These are phyloP conservation scores for Aristolochia contorta DNA, from an alignment of 164 flowering plant species.

Conservation along the genomic window DNA sequence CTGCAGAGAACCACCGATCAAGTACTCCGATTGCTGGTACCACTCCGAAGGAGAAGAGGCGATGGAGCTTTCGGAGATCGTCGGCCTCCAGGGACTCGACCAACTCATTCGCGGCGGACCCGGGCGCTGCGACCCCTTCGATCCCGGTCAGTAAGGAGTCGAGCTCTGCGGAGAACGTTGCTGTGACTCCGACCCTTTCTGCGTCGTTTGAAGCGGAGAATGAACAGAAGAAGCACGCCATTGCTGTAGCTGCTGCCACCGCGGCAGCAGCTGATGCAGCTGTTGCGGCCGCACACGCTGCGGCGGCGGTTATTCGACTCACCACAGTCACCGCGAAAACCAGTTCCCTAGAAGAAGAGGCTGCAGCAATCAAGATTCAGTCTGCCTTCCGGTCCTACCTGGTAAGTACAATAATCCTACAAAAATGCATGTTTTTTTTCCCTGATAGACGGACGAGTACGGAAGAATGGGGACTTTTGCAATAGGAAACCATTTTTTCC, in stretches of 20 bases:
- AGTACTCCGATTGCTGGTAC: slow-evolving; percentile 34
- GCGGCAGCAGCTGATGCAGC: slow-evolving; percentile 61
- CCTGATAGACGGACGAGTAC: no score
- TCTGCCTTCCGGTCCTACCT: slow-evolving; percentile 53
- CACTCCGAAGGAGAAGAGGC: slow-evolving; percentile 68
- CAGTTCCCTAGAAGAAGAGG: slow-evolving; percentile 41
- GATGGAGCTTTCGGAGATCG: slow-evolving; percentile 92
- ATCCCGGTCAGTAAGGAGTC: no score
- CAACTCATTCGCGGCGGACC: not conserved
- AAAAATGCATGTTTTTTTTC: no score
- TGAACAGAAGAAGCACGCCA: slow-evolving; percentile 50
- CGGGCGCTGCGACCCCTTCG: not conserved
- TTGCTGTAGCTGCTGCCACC: slow-evolving; percentile 49
- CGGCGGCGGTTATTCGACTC: slow-evolving; percentile 42
- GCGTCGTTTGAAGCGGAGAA: slow-evolving; percentile 23
- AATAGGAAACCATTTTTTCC: not conserved
- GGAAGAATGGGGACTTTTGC: not conserved
- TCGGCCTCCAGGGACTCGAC: slow-evolving; percentile 29
- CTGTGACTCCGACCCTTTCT: slow-evolving; percentile 15
- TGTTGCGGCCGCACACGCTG: slow-evolving; percentile 58
- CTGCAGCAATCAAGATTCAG: slow-evolving; percentile 68
- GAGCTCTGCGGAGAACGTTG: slow-evolving; percentile 19
- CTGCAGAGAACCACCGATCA: slow-evolving; percentile 19
- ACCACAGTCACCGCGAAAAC: slow-evolving; percentile 29
- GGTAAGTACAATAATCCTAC: slow-evolving; percentile 22